Conservation (phyloP, 148 eudicot genomes). For the Camellia granthamiana region DNA sequence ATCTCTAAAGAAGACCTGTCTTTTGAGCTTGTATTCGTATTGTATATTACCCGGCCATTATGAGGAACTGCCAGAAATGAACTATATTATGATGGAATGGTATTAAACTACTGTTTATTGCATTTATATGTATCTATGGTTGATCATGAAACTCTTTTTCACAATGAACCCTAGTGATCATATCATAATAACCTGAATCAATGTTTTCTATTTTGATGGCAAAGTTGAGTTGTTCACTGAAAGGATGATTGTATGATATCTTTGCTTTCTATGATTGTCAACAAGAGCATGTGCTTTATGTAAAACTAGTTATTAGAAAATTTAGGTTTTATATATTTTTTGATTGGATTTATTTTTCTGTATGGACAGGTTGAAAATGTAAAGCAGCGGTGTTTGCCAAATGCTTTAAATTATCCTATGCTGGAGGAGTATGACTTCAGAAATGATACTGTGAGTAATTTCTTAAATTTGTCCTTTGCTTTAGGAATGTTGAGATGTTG, state of each 20-base stretch:
- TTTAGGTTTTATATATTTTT: neutral
- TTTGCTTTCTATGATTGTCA: neutral
- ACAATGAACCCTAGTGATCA: neutral
- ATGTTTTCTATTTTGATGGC: neutral
- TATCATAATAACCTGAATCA: neutral
- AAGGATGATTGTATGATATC: neutral
- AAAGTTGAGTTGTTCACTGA: neutral
- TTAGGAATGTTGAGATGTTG: neutral
- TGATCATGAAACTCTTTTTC: neutral
- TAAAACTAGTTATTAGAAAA: neutral
- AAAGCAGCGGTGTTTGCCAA: slow-evolving; percentile 92
- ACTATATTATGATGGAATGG: too few species aligned
- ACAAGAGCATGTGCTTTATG: neutral
- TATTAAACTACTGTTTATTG: too few species aligned
- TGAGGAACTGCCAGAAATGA: too few species aligned
- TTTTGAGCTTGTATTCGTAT: too few species aligned
- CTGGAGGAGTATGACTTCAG: slow-evolving; percentile 97
- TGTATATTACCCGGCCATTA: too few species aligned
- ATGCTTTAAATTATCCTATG: slow-evolving; percentile 96
- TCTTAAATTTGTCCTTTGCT: neutral
- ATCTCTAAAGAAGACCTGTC: neutral
- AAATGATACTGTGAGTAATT: slow-evolving; percentile 79
- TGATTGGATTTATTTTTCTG: neutral
- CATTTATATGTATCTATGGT: neutral
- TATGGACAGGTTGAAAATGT: slow-evolving; percentile 86